Evolutionary conservation across 2,329 filamentous ascomycete species (phyloP).

Genomic region (Pestalotiopsis fici): DNA sequence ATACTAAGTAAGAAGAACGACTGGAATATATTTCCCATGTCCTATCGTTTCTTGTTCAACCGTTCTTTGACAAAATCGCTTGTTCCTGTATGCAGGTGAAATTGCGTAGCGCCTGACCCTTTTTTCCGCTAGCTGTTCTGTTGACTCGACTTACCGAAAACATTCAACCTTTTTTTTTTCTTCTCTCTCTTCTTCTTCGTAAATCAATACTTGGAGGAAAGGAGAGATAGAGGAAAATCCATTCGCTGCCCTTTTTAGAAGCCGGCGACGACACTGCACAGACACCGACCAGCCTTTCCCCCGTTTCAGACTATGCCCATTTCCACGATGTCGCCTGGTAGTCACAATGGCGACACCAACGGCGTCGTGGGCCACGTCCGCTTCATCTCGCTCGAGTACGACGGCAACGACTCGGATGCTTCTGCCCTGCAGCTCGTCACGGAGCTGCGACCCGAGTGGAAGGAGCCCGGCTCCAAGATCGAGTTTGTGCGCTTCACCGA

Average conservation of each 20-base stretch:
- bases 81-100: neutral
- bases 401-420: constrained; percentile 72
- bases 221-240: neutral
- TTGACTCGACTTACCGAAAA: neutral
- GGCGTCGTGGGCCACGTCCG: constrained; percentile 49
- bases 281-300: neutral
- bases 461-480: constrained; percentile 69
- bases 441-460: constrained; percentile 82
- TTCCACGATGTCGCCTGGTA: constrained; percentile 22
- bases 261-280: neutral
- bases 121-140: neutral
- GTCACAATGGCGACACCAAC: constrained; percentile 23
- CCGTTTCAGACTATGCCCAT: neutral
- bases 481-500: constrained; percentile 93
- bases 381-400: constrained; percentile 77
- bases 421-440: constrained; percentile 81
- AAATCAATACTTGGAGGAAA: neutral
- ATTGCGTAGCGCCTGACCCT: neutral
- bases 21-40: neutral
- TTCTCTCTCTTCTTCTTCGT: neutral
- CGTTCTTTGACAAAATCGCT: neutral
- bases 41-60: neutral
- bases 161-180: neutral
- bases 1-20: neutral
- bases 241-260: neutral